Evolutionary conservation across 306 rosid species (phyloP).

Genomic region (Castanea sativa): DNA sequence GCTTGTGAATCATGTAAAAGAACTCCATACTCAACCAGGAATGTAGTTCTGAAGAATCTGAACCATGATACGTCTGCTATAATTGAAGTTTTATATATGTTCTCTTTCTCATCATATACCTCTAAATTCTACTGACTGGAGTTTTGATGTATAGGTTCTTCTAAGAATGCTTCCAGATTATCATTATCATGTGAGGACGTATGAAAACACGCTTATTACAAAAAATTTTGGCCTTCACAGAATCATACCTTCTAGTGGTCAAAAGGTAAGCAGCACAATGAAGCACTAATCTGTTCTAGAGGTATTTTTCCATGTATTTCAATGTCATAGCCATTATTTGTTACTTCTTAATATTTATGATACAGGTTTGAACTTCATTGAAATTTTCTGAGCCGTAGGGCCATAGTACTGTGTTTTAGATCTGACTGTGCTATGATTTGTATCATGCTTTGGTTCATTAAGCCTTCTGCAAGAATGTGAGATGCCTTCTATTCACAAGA

Average conservation of each 20-base stretch:
- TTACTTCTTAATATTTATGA: conserved; percentile 4
- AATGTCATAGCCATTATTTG: conserved; percentile 2
- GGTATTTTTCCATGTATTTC: conserved; percentile 6
- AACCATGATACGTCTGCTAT: not conserved
- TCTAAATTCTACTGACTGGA: conserved; percentile 27
- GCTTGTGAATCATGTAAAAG: not conserved
- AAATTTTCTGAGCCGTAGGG: not conserved
- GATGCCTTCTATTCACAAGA: conserved; percentile 21
- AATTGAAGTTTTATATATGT: not conserved
- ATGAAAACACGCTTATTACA: conserved; percentile 91
- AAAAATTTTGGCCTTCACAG: conserved; percentile 98
- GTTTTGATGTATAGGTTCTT: conserved; percentile 67
- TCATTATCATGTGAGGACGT: conserved; percentile 85
- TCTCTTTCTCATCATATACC: conserved; percentile 11
- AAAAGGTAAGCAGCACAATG: conserved; percentile 58
- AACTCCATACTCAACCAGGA: not conserved
- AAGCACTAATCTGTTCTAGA: conserved; percentile 5
- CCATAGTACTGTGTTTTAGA: conserved; percentile 6
- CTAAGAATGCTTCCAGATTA: conserved; percentile 96
- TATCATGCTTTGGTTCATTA: conserved; percentile 8
- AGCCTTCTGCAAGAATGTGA: conserved; percentile 15
- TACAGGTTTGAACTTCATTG: conserved; percentile 4
- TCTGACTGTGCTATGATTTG: conserved; percentile 11
- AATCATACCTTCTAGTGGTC: conserved; percentile 94
- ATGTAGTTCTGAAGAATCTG: not conserved